Base-by-base conservation (phyloP, 2,329 filamentous ascomycete species). In the Balansia obtecta region DNA sequence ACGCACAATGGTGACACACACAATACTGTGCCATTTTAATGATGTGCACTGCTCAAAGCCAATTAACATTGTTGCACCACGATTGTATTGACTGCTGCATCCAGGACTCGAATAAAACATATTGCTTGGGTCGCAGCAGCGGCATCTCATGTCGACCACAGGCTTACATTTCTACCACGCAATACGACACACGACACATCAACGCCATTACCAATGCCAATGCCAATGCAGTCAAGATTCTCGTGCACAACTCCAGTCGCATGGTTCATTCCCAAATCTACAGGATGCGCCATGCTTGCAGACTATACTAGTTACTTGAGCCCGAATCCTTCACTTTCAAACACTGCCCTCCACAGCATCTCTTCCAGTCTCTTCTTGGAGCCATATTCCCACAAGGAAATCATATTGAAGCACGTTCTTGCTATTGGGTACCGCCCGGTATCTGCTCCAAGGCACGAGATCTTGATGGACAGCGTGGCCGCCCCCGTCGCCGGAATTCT, bases 241-340 rank as follows among this genome's bases (percentile, higher is more conserved):
- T 27, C 41, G 13, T 27, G 18, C 1, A 7, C 7, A 27, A 27
- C 27, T 27, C 27, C 27, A 27, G 27, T 27, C 27, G 27, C 8
- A 27, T 27, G 7, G 27, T 27, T 27, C 8, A 6, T 27, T 27
- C 8, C 27, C 27, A 27, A 4, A 2, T 5, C 27, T 27, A 6
- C 27, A 32, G 16, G 11, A 45, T n/a, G 20, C 2, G 7, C 27
- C 27, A 27, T 27, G 27, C 7, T 7, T 27, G 27, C 27, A 34
- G 45, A 27, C 15, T 47, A 33, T 46, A 10, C 46, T 43, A 91
- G 64, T 90, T 93, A 91, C 64, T 90, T 93, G 65, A 96, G 73
- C 33, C 89, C 89, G 74, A 96, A 96, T 2, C 90, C 90, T 65
- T 95, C 88, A 61, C 89, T 94, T 66, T 90, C 88, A 56, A 80